Base-by-base conservation (phyloP, 805 yeast genomes). In the Saccharomycopsis synnaedendra region DNA sequence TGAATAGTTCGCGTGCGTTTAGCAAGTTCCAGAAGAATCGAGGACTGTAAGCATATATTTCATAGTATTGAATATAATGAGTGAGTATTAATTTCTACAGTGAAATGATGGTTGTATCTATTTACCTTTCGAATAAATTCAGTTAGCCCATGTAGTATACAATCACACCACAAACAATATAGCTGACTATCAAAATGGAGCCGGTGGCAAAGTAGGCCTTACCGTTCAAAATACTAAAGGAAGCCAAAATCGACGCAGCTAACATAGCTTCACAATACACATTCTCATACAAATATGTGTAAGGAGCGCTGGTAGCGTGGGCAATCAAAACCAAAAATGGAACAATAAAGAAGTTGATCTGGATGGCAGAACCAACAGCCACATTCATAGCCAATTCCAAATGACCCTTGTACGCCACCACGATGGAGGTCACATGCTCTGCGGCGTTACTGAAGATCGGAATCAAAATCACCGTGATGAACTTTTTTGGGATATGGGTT, bases 281-380 rank as follows among this genome's bases (percentile, higher is more conserved):
- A 10, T 41, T 38, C 32, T 50, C 49, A 30, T 48, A 50, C 38
- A 50, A 41, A 33, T 47, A 50, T 1, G 49, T 44, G 40, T 50
- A 50, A 5, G 39, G 47, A 9, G 47, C 28, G 29, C 44, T 41
- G 8, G 51, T 47, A 9, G 48, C 47, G 5, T 35, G 27, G n/a
- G 54, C 51, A 37, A 50, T 40, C 39, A 50, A 40, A 27, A 50
- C 32, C 46, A 50, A 50, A 11, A 50, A 50, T 3, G 54, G 54
- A 11, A 44, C 51, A 44, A 50, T 41, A 7, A 50, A 48, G 34
- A 35, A 50, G 33, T 50, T 48, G 43, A 50, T 50, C 37, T 50
- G 54, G 32, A 50, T 48, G 7, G 54, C 54, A 29, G 54, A 50
- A 5, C 54, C 54, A 35, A 50, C 43, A 3, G 54, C 50, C 11